phyloP scores from a whole-genome alignment of 1,284 basidiomycete genomes.

The Leccinum angustisporum region DNA sequence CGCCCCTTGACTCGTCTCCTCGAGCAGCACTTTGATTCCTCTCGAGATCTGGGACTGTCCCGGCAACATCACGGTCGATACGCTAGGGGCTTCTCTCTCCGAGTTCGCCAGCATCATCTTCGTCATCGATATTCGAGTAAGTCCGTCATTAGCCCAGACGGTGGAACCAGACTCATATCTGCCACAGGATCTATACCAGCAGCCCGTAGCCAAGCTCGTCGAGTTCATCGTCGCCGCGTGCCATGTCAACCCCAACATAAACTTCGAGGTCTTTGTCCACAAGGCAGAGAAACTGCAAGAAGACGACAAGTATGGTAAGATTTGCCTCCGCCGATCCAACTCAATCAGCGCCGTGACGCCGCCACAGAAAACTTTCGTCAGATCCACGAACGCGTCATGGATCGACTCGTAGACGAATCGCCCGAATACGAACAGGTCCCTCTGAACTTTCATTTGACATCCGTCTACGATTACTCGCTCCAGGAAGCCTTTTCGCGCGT shows the following conservation, averaged over 20 bases:
- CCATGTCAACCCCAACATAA: conserved; percentile 74
- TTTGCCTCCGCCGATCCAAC: background rate
- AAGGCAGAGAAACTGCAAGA: conserved; percentile 93
- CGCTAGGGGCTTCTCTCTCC: conserved; percentile 68
- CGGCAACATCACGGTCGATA: conserved; percentile 76
- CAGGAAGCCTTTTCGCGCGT: conserved; percentile 87
- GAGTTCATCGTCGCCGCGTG: conserved; percentile 75
- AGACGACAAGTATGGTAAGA: conserved; percentile 86
- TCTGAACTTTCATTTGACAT: conserved; percentile 84
- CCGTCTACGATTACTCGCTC: conserved; percentile 86
- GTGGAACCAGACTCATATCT: conserved; percentile 6
- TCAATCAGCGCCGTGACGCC: conserved; percentile 1
- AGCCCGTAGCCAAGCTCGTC: conserved; percentile 78
- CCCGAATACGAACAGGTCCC: conserved; percentile 68
- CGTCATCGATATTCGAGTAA: conserved; percentile 94
- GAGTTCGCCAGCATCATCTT: conserved; percentile 85
- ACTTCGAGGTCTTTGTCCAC: conserved; percentile 94
- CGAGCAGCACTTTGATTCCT: conserved; percentile 80
- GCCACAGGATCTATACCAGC: conserved; percentile 63
- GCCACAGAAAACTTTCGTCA: conserved; percentile 80
- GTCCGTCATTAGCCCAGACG: conserved; percentile 21
- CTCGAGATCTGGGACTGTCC: conserved; percentile 97
- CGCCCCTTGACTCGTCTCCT: background rate
- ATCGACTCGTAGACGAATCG: conserved; percentile 75
- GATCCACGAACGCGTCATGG: conserved; percentile 82